These are phyloP conservation scores for Colletotrichum musicola DNA, from an alignment of 2,329 filamentous ascomycete species.

Conservation along the genomic window DNA sequence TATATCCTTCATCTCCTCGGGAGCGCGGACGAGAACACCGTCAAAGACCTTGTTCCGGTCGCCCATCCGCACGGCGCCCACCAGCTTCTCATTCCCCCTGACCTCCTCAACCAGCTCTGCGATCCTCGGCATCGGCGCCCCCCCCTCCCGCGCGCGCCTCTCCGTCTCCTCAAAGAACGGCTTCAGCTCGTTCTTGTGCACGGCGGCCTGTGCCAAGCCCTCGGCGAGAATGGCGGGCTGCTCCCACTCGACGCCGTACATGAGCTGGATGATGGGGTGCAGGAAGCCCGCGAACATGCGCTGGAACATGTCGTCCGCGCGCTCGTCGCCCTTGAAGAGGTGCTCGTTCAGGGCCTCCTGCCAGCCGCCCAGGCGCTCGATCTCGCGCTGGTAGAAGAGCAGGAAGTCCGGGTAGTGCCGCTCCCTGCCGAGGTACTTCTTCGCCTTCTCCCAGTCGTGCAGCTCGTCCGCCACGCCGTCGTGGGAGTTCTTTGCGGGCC, in stretches of 20 bases:
- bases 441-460: slow-evolving; percentile 66
- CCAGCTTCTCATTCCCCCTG: slow-evolving; percentile 67
- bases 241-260: slow-evolving; percentile 85
- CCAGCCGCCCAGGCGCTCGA: slow-evolving; percentile 71
- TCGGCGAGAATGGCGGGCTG: slow-evolving; percentile 87
- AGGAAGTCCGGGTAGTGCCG: slow-evolving; percentile 79
- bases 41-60: slow-evolving; percentile 76
- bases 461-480: slow-evolving; percentile 67
- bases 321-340: slow-evolving; percentile 74
- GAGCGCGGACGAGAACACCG: slow-evolving; percentile 74
- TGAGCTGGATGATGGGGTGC: slow-evolving; percentile 87
- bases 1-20: slow-evolving; percentile 72
- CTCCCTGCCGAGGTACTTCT: slow-evolving; percentile 71
- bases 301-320: slow-evolving; percentile 76
- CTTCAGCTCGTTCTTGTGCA: slow-evolving; percentile 72
- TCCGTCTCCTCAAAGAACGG: slow-evolving; percentile 68
- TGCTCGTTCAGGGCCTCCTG: slow-evolving; percentile 73
- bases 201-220: slow-evolving; percentile 80
- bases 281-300: slow-evolving; percentile 78
- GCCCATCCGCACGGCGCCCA: slow-evolving; percentile 59
- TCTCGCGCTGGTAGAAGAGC: slow-evolving; percentile 80
- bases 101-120: slow-evolving; percentile 73
- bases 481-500: slow-evolving; percentile 61
- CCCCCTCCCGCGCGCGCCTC: slow-evolving; percentile 51
- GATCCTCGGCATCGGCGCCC: slow-evolving; percentile 57